phyloP scores from a whole-genome alignment of 345 rosid genomes.

The Eucalyptus cladocalyx region DNA sequence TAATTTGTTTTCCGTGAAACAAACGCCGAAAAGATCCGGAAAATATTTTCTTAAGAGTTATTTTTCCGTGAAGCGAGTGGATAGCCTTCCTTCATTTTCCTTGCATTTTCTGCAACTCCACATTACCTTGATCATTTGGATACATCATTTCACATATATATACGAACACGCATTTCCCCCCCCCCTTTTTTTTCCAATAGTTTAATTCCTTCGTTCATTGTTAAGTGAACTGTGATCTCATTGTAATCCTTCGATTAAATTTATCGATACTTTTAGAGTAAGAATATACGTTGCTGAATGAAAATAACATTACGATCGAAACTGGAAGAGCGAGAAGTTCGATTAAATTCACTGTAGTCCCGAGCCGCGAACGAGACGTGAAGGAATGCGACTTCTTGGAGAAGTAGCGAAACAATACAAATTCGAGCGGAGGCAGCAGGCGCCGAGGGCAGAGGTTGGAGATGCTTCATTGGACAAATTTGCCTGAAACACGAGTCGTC shows the following conservation, averaged over 20 bases:
- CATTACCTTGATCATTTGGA: neutral
- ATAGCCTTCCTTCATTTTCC: neutral
- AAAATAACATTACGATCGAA: neutral
- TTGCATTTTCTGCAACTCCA: neutral
- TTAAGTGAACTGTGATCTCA: neutral
- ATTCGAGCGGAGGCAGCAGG: too few relatives aligned
- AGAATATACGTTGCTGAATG: neutral
- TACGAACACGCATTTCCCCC: rapidly evolving
- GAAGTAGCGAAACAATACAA: rapidly evolving
- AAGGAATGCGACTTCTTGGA: too few relatives aligned
- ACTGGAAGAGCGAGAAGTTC: neutral
- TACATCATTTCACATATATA: neutral
- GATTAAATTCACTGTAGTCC: too few relatives aligned
- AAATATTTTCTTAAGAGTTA: rapidly evolving
- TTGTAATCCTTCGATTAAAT: neutral
- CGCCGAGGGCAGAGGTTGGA: too few relatives aligned
- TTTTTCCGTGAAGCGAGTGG: rapidly evolving
- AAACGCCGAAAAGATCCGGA: rapidly evolving
- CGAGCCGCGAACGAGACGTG: too few relatives aligned
- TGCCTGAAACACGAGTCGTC: too few relatives aligned
- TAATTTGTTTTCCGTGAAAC: rapidly evolving
- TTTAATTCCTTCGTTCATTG: neutral
- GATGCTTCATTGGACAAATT: too few relatives aligned
- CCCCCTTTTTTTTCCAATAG: rapidly evolving
- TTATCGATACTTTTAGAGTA: neutral